Evolutionary conservation across 1,139 yeast species (phyloP).

Genomic region (Pichia sp.): DNA sequence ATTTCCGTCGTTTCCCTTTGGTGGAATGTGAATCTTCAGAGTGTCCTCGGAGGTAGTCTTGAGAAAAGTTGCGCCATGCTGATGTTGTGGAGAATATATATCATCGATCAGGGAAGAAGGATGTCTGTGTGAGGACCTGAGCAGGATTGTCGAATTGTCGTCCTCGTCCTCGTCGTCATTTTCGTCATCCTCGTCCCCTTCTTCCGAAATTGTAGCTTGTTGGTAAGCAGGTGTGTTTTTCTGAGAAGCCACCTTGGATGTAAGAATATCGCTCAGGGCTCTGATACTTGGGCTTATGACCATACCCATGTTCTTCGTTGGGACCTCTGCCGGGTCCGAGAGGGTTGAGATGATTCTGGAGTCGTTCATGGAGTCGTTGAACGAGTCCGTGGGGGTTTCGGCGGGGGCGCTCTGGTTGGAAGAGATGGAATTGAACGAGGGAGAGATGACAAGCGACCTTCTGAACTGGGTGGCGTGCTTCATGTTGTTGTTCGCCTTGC

Average conservation of each 20-base stretch:
- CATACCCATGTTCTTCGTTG: constrained; percentile 35
- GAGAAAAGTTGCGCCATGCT: constrained; percentile 18
- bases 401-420: constrained; percentile 2
- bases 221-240: background rate
- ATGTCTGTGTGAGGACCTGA: constrained; percentile 1
- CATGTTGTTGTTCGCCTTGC: constrained; percentile 14
- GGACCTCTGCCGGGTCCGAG: constrained; percentile 23
- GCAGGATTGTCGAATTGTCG: constrained; percentile 4
- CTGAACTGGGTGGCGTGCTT: constrained; percentile 44
- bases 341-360: constrained; percentile 11
- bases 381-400: background rate
- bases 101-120: constrained; percentile 14
- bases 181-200: constrained; percentile 10
- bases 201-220: constrained; percentile 25
- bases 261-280: constrained; percentile 47
- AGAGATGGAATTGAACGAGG: constrained; percentile 35
- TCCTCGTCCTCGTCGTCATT: constrained; percentile 21
- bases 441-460: constrained; percentile 46
- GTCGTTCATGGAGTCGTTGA: constrained; percentile 19
- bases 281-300: constrained; percentile 51
- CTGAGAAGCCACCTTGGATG: constrained; percentile 28
- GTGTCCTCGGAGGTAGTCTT: constrained; percentile 20
- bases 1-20: background rate
- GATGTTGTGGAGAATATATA: constrained; percentile 6
- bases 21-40: constrained; percentile 6